Conservation (phyloP, 1,284 basidiomycete genomes). For the Cryptococcus sp. region DNA sequence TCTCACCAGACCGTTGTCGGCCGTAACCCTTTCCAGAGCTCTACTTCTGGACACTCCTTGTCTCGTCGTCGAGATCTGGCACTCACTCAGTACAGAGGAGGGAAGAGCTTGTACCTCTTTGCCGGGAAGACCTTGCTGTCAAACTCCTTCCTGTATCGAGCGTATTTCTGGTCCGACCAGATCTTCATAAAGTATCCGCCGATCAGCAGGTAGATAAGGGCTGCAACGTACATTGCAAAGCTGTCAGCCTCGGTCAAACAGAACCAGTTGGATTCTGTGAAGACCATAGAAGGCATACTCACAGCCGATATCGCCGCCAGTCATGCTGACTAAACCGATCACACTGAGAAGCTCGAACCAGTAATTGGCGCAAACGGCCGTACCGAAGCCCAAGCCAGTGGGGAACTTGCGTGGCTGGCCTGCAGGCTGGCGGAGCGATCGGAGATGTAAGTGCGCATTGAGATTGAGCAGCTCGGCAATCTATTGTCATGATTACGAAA, state of each 20-base stretch:
- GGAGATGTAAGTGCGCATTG: conserved; percentile 76
- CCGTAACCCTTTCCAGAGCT: no score
- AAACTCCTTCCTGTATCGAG: conserved; percentile 89
- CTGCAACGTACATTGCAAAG: conserved; percentile 49
- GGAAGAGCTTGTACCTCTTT: conserved; percentile 47
- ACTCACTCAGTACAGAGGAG: conserved; percentile 35
- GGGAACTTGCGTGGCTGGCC: conserved; percentile 82
- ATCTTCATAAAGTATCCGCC: conserved; percentile 72
- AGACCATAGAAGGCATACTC: conserved; percentile 32
- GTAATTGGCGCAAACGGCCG: conserved; percentile 91
- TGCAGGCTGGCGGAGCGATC: conserved; percentile 77
- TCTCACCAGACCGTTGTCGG: no score
- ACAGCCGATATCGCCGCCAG: conserved; percentile 72
- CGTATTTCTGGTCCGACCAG: conserved; percentile 94
- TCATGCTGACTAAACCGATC: conserved; percentile 73
- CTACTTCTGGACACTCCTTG: no score
- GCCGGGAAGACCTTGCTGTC: conserved; percentile 63
- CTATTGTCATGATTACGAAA: conserved; percentile 53
- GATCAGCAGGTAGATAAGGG: conserved; percentile 71
- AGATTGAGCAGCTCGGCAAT: conserved; percentile 87
- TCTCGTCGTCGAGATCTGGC: no score
- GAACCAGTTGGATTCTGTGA: no score
- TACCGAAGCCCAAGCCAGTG: conserved; percentile 72
- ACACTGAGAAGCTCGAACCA: conserved; percentile 86
- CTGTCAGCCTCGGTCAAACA: neutral